Evolutionary conservation across 2,329 filamentous ascomycete species (phyloP).

Genomic region (Xylariaceae sp.): DNA sequence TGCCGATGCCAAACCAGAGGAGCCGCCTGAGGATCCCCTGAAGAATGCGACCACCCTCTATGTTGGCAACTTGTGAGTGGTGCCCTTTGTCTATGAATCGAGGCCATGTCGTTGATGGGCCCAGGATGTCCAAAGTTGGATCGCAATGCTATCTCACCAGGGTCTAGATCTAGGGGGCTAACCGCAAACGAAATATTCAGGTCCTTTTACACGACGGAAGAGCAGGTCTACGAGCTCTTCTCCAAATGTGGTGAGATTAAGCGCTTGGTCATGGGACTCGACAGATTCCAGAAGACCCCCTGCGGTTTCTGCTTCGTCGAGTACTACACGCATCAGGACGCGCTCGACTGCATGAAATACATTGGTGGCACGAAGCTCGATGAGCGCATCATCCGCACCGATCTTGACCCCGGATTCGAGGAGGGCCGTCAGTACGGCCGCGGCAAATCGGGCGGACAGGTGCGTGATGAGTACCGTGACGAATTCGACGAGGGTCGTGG

Average conservation of each 20-base stretch:
- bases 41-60: conserved; percentile 90
- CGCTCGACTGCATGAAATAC: conserved; percentile 97
- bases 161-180: conserved; percentile 1
- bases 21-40: conserved; percentile 67
- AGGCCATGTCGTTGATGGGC: not conserved
- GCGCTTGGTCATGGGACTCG: conserved; percentile 93
- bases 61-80: conserved; percentile 81
- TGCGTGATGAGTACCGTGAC: conserved; percentile 94
- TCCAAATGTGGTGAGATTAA: conserved; percentile 97
- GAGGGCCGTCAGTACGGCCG: conserved; percentile 95
- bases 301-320: conserved; percentile 99
- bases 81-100: conserved; percentile 1
- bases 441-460: conserved; percentile 92
- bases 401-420: conserved; percentile 91
- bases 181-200: conserved; percentile 38
- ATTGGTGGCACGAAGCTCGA: conserved; percentile 97
- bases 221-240: conserved; percentile 97
- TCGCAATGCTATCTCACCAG: not conserved
- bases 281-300: conserved; percentile 94
- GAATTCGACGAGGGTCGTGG: conserved; percentile 95
- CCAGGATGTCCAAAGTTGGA: not conserved
- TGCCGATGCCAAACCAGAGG: conserved; percentile 40
- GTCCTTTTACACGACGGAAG: conserved; percentile 97
- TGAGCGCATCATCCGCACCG: conserved; percentile 91
- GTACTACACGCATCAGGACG: conserved; percentile 97